These are phyloP conservation scores for Bryopsis sp. DNA, from an alignment of 139 green algal species.

Conservation along the genomic window DNA sequence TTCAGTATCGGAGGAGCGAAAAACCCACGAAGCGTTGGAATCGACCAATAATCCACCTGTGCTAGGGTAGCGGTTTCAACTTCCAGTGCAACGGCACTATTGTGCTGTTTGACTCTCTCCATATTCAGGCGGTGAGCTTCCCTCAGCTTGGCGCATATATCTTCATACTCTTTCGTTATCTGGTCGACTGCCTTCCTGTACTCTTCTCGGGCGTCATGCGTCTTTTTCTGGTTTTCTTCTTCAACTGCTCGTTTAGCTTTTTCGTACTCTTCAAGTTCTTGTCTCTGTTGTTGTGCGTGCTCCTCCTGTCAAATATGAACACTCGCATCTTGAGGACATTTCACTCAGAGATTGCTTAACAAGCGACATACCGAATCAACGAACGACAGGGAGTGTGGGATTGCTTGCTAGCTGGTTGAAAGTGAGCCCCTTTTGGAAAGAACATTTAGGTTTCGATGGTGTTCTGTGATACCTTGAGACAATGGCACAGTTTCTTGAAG, in stretches of 20 bases:
- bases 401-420: no score
- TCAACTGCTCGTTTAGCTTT: not conserved
- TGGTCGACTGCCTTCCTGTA: not conserved
- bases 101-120: not conserved
- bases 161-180: constrained; percentile 5
- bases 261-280: not conserved
- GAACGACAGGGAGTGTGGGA: no score
- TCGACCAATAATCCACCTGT: not conserved
- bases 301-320: no score
- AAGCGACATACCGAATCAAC: no score
- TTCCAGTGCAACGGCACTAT: not conserved
- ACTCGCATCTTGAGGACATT: no score
- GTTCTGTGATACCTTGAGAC: no score
- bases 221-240: not conserved
- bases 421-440: no score
- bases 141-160: constrained; percentile 5
- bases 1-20: no score
- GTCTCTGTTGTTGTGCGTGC: not conserved
- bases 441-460: no score
- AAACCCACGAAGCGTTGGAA: no score
- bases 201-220: not conserved
- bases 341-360: no score
- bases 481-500: no score
- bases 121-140: not conserved
- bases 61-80: constrained; percentile 22